Evolutionary conservation across 257 asterid genomes (phyloP).

Genomic region (Salvia rosmarinus): DNA sequence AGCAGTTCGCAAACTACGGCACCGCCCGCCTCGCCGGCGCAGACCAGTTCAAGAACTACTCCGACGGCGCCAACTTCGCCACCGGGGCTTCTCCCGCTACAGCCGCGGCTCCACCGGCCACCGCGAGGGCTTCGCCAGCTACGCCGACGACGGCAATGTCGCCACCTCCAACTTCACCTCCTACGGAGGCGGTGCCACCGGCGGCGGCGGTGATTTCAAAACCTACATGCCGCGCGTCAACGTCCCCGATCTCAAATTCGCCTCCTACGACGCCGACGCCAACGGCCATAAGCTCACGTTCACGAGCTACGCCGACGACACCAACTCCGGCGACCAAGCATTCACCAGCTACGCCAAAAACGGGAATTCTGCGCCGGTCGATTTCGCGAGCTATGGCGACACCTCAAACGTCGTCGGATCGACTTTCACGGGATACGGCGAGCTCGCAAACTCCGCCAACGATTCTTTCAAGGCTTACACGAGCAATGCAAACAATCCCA

Average conservation of each 20-base stretch:
- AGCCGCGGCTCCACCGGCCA: constrained; percentile 69
- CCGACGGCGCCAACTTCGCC: constrained; percentile 68
- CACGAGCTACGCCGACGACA: constrained; percentile 60
- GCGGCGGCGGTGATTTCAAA: constrained; percentile 71
- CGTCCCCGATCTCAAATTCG: constrained; percentile 71
- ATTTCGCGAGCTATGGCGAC: constrained; percentile 61
- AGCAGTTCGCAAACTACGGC: constrained; percentile 63
- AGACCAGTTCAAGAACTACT: constrained; percentile 73
- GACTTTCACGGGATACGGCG: constrained; percentile 62
- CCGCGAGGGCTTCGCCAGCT: constrained; percentile 60
- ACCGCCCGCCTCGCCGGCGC: constrained; percentile 52
- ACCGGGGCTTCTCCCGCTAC: constrained; percentile 52
- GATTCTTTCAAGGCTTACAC: constrained; percentile 75
- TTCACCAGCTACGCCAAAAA: constrained; percentile 64
- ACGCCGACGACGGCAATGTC: constrained; percentile 72
- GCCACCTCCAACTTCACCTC: constrained; percentile 72
- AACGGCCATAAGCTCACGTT: constrained; percentile 65
- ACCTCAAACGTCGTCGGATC: constrained; percentile 78
- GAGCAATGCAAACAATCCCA: constrained; percentile 69
- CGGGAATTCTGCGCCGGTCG: constrained; percentile 62
- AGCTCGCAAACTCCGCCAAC: constrained; percentile 61
- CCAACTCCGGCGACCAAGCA: constrained; percentile 71
- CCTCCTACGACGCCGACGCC: constrained; percentile 65
- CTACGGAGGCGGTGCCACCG: constrained; percentile 57
- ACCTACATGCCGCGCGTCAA: constrained; percentile 66